Base-by-base conservation (phyloP, 805 yeast genomes). In the Starmerella stigmatis region DNA sequence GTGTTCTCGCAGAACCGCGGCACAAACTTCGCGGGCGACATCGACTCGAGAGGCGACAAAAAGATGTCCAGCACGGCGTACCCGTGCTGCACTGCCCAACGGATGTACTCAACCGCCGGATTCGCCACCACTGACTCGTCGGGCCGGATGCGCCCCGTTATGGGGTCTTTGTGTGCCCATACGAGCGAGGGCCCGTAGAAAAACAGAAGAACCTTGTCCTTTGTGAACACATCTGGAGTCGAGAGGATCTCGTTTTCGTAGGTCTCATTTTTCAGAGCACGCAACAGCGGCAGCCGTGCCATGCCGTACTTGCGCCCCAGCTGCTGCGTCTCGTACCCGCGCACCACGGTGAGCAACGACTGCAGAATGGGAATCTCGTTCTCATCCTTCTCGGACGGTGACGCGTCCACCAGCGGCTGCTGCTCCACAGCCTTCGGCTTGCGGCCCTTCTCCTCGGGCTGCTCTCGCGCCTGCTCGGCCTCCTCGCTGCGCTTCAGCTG, bases 121-220 rank as follows among this genome's bases (percentile, higher is more conserved):
- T 86, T 95, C 35, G 83, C 74, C 17, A 86, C 73, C 3, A 83
- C 73, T 2, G 94, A 78, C 0, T 81, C 74, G 37, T 75, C 72
- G 13, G 86, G 70, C 51, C 84, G 85, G 29, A 89, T 74, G 41
- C 74, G 70, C 7, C 97, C 97, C 9, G 82, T 76, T 11, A 52
- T 46, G 0, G 94, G 84, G 60, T 86, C 86, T 31, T 79, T 67
- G 53, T 79, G 76, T 2, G 94, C 94, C 94, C 95, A 86, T 6
- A 92, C 72, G 48, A 86, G 88, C 6, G 96, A 84, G 3, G 96
- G 85, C 57, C 88, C 97, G 62, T 88, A 97, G 16, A 88, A 76
- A 6, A 84, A 61, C 8, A 89, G 66, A 9, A 86, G 65, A 5
- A 88, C 63, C 6, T 81, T 75, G n/a, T 75, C 72, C 30, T 78